Evolutionary conservation across 345 rosid genomes (phyloP).

Genomic region (Cardamine occulta): DNA sequence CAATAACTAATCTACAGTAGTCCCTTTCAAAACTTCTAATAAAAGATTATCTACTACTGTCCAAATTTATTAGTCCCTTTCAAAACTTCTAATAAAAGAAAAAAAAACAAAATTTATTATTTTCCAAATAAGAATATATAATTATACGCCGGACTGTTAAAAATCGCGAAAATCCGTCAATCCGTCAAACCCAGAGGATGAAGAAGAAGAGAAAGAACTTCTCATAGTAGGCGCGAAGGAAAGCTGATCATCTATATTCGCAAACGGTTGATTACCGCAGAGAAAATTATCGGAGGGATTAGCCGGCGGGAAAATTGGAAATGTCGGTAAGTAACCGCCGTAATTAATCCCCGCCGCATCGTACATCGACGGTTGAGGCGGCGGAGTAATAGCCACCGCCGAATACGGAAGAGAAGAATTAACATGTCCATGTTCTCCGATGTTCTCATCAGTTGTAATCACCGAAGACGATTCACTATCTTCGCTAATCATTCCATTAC

Average conservation of each 20-base stretch:
- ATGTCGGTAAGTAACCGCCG: slow-evolving; percentile 45
- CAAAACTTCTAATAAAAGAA: not conserved
- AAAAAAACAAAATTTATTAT: not conserved
- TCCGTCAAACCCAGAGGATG: slow-evolving; percentile 45
- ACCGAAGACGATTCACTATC: slow-evolving; percentile 77
- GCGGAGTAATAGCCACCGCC: slow-evolving; percentile 17
- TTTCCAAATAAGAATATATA: not conserved
- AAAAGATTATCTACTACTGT: not conserved
- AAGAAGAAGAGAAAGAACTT: slow-evolving; percentile 52
- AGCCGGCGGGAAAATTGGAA: slow-evolving; percentile 51
- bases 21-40: not conserved
- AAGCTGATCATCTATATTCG: slow-evolving; percentile 53
- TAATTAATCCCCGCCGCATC: slow-evolving; percentile 36
- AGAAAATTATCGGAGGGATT: slow-evolving; percentile 52
- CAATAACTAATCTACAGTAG: slow-evolving; percentile 15
- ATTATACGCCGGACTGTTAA: not conserved
- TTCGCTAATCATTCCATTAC: slow-evolving; percentile 39
- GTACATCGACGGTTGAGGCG: slow-evolving; percentile 27
- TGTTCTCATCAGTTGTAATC: slow-evolving; percentile 64
- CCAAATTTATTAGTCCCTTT: slow-evolving; percentile 21
- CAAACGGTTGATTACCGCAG: slow-evolving; percentile 51
- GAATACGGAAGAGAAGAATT: slow-evolving; percentile 51
- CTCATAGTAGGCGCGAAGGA: slow-evolving; percentile 55
- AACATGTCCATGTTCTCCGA: slow-evolving; percentile 51
- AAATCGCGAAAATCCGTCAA: slow-evolving; percentile 53